Evolutionary conservation across 2,329 filamentous ascomycete species (phyloP), one percentile per base, ranked within the genome.

Genomic region (Neofusicoccum laricinum): DNA sequence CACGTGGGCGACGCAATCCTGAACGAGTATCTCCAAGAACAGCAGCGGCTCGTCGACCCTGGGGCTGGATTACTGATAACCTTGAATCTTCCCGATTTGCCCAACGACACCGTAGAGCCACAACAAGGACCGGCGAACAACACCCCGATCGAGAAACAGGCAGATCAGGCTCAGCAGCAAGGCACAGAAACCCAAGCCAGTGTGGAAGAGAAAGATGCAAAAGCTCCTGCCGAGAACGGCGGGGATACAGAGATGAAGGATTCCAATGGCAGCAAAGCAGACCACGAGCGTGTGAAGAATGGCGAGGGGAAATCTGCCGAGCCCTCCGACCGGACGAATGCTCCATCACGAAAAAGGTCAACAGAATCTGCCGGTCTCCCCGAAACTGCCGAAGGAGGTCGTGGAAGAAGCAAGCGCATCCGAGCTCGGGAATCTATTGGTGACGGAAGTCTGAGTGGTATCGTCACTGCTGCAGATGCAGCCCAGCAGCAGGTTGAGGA

Each of bases 391-490:
- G 86, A 88, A 66, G 83, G 83, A 57, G 81, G 82, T 19, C 81
- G 86, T 53, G 77, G 79, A 12, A 86, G 86, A 69, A 88, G 86
- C 71, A 86, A 86, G 69, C 81, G 87, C 40, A 82, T 86, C 17
- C 82, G 86, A 61, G 85, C 85, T 34, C 81, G 87, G 66, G 86
- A 88, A 67, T 84, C 84, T 8, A 78, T 83, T 57, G 79, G 78
- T 6, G 84, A 86, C 36, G 73, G 74, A 32, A 71, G 75, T 15
- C 71, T 76, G 11, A 80, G 80, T 36, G 75, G 77, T 4, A 81
- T 83, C 41, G 79, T 82, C 19, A 75, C 79, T 15, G 75, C 78
- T 32, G 81, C 84, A 45, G 85, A 87, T 65, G 78, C 79, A 50
- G 78, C 77, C 17, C 85, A 82, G 70, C 82, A 61, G 21, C 53